Conservation (phyloP, 306 rosid genomes). For the Leucaena leucocephala region DNA sequence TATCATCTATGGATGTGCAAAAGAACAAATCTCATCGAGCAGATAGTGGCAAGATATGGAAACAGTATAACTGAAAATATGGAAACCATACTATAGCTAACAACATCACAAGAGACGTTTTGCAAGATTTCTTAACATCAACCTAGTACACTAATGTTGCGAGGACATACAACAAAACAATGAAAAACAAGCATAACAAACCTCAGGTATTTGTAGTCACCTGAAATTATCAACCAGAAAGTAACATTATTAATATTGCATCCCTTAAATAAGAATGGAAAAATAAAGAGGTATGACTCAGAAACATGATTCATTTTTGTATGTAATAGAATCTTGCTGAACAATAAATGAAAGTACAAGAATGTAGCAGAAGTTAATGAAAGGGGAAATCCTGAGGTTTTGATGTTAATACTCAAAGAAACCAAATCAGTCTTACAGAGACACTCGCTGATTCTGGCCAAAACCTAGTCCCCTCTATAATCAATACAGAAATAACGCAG, state of each 20-base stretch:
- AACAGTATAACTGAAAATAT: not conserved
- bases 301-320: not conserved
- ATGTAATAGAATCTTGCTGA: not conserved
- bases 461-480: too few relatives aligned
- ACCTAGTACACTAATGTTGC: not conserved
- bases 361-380: not conserved
- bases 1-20: not conserved
- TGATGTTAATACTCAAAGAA: not conserved
- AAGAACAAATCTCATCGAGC: not conserved
- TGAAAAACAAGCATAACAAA: conserved; percentile 51
- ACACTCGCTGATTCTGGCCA: too few relatives aligned
- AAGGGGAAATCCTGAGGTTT: not conserved
- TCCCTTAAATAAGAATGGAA: not conserved
- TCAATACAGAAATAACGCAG: too few relatives aligned
- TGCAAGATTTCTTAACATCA: not conserved
- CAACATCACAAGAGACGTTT: not conserved
- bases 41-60: not conserved
- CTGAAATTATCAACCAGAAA: conserved; percentile 43
- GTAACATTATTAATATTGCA: conserved; percentile 16
- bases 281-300: not conserved
- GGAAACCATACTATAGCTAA: not conserved
- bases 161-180: not conserved
- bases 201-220: conserved; percentile 89
- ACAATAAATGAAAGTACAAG: not conserved
- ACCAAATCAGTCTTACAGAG: not conserved